Evolutionary conservation across 305 asterid genomes (phyloP), one percentile per base, ranked within the genome.

Genomic region (Fraxinus baroniana): DNA sequence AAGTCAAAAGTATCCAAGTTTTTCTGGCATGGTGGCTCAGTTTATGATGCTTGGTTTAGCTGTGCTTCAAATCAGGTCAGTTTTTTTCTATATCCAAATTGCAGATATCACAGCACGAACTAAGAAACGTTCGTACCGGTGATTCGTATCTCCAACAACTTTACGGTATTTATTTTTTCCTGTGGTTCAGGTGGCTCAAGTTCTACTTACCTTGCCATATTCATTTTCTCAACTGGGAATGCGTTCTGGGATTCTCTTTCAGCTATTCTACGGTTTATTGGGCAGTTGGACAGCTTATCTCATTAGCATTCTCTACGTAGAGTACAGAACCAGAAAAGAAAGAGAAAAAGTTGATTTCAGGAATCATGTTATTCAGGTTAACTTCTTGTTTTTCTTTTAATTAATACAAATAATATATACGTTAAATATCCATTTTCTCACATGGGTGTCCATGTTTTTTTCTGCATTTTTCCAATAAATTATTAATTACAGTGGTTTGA

Each of bases 11-110:
- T 95, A 0, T 93, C 96, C 0, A 89, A 90, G 74, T 85, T 95
- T 0, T 92, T 94, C 74, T 90, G 94, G 96, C 93, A 93, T 68
- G 97, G 97, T 70, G 97, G 97, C 83, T 93, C 95, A 6, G 91
- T 91, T 17, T 93, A 91, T 76, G 97, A 93, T 77, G 97, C 97
- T 76, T 93, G 97, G 97, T 93, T 93, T 87, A 93, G 97, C 83
- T 92, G 95, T 68, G 89, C 94, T 76, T 91, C 96, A 18, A 93
- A 89, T 84, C 97, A 93, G 93, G 94, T 88, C 73, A 64, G 73
- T 44, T 0, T 0, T 15, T 35, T 35, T 17, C 0, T 10, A n/a
- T 33, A 18, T 55, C 66, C 26, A 18, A 55, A 55, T 55, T n/a
- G 9, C 10, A 5, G 26, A 18, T n/a, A n/a, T 44, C 57, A 46